A percentile compares a stretch with the other conserved stretches of the same genome.
Conservation (phyloP, 495 filamentous ascomycete species). For the Clohesyomyces aquaticus region DNA sequence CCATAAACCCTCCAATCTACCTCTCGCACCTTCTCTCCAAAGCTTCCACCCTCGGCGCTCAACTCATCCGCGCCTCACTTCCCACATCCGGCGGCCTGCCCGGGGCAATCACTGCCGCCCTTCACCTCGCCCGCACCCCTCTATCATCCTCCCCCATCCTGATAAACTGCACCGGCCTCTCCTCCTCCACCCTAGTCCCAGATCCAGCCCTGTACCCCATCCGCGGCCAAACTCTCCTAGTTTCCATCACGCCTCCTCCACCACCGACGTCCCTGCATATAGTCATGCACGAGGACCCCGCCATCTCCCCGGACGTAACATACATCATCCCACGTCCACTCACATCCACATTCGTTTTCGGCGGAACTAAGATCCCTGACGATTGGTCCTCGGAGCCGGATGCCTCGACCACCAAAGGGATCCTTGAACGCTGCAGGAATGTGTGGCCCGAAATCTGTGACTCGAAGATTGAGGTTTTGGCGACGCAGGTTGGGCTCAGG, state of each 20-base stretch:
- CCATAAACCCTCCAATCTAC: constrained; percentile 25
- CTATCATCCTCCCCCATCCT: constrained; percentile 77
- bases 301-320: not conserved
- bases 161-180: constrained; percentile 85
- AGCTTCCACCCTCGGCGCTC: constrained; percentile 13
- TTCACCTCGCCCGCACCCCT: constrained; percentile 63
- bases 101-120: constrained; percentile 64
- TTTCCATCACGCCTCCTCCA: constrained; percentile 66
- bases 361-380: constrained; percentile 1
- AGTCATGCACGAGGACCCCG: not conserved
- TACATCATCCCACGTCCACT: constrained; percentile 19
- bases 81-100: constrained; percentile 3
- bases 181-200: constrained; percentile 72
- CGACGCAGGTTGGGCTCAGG: constrained; percentile 87
- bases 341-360: constrained; percentile 5
- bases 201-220: constrained; percentile 74
- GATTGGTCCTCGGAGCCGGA: constrained; percentile 7
- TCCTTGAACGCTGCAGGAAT: constrained; percentile 47
- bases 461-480: constrained; percentile 70
- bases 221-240: constrained; percentile 85
- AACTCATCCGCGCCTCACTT: constrained; percentile 5
- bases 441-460: constrained; percentile 75
- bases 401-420: not conserved
- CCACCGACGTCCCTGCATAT: constrained; percentile 40
- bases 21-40: constrained; percentile 9